These are phyloP conservation scores for Encephalitozoon romaleae DNA, from an alignment of 371 early-diverging fungal species.

Conservation along the genomic window DNA sequence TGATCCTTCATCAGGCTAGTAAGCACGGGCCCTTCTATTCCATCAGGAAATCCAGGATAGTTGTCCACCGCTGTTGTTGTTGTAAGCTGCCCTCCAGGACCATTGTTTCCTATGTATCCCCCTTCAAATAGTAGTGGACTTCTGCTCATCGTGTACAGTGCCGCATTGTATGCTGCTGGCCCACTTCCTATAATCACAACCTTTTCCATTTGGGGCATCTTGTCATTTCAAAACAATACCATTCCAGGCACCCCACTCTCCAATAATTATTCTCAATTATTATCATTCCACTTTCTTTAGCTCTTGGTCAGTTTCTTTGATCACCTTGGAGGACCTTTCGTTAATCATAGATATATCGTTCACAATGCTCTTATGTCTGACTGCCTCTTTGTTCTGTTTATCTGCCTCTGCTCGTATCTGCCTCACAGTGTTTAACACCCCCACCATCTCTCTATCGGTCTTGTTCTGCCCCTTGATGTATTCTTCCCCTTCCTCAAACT, in stretches of 20 bases:
- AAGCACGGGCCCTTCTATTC: conserved; percentile 54
- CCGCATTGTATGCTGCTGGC: conserved; percentile 86
- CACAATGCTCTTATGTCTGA: conserved; percentile 44
- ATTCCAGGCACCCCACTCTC: not conserved
- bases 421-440: conserved; percentile 27
- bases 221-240: not conserved
- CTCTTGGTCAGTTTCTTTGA: conserved; percentile 44
- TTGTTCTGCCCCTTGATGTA: conserved; percentile 42
- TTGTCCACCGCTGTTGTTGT: conserved; percentile 63
- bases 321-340: conserved; percentile 35
- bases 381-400: conserved; percentile 32
- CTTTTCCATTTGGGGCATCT: conserved; percentile 27
- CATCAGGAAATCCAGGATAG: conserved; percentile 63
- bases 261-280: not conserved
- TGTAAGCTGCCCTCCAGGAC: conserved; percentile 68
- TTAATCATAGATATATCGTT: conserved; percentile 44
- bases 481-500: conserved; percentile 26
- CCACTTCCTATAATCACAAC: conserved; percentile 67
- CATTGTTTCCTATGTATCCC: conserved; percentile 60
- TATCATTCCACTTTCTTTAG: conserved; percentile 40
- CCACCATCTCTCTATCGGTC: conserved; percentile 49
- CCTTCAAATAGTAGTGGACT: conserved; percentile 86
- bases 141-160: conserved; percentile 79
- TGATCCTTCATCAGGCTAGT: conserved; percentile 68
- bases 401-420: conserved; percentile 43